Percentiles rank a stretch among this genome's conserved stretches.
These are phyloP conservation scores for Phytophthora hibernalis DNA, from an alignment of 352 stramenopile genomes.

Conservation along the genomic window DNA sequence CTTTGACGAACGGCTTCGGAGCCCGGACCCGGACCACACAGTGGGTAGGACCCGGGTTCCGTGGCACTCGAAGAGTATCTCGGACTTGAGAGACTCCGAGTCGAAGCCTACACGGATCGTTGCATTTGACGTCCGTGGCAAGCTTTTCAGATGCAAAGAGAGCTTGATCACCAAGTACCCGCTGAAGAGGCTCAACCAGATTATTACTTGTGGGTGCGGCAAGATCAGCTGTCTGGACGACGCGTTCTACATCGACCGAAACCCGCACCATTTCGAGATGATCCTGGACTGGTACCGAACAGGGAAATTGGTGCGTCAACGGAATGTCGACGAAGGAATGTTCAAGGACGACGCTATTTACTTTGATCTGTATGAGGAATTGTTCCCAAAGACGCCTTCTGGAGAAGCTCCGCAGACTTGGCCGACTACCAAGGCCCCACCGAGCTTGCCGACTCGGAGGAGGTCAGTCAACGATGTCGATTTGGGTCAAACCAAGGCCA, in stretches of 20 bases:
- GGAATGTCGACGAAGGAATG: constrained; percentile 50
- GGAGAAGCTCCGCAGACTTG: constrained; percentile 24
- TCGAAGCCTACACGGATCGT: constrained; percentile 28
- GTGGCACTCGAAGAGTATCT: constrained; percentile 42
- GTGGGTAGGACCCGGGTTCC: constrained; percentile 33
- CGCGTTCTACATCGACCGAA: constrained; percentile 79
- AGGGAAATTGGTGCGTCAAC: constrained; percentile 48
- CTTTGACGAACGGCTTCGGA: constrained; percentile 25
- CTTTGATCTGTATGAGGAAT: constrained; percentile 70
- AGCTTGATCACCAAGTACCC: constrained; percentile 68
- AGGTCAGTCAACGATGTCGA: constrained; percentile 45
- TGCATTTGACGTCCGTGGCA: constrained; percentile 74
- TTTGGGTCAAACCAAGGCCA: constrained; percentile 7
- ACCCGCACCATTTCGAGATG: constrained; percentile 72
- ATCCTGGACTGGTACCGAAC: constrained; percentile 84
- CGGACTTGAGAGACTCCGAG: constrained; percentile 18
- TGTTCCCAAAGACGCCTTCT: constrained; percentile 42
- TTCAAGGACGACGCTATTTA: constrained; percentile 70
- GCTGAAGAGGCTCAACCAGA: constrained; percentile 62
- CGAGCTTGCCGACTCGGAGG: constrained; percentile 23
- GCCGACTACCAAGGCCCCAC: constrained; percentile 18
- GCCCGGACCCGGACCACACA: constrained; percentile 28
- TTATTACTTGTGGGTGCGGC: constrained; percentile 65
- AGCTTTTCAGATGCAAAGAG: constrained; percentile 72
- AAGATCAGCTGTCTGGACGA: constrained; percentile 47